Evolutionary conservation across 495 filamentous ascomycete species (phyloP), one percentile per base, ranked within the genome.

Genomic region (Aspergillus avenaceus): DNA sequence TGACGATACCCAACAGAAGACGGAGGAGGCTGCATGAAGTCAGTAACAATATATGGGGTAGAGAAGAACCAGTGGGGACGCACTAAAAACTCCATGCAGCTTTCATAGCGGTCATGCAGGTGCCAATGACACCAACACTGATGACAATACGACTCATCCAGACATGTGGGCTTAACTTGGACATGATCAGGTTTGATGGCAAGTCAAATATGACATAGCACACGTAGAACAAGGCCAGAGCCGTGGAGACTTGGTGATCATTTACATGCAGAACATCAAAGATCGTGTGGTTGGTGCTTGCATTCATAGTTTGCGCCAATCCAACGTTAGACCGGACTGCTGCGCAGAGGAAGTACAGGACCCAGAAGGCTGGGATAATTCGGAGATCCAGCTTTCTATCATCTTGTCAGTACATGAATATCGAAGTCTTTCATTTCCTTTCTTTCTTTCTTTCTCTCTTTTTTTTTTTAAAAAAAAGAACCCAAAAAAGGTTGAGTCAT

Each of bases 81-180:
- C 73, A 87, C 84, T 92, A 92, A 63, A 93, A 80, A 64, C 88
- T 91, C 87, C 88, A 91, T 26, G 84, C 86, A 41, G 82, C 80
- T 61, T 82, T 82, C 65, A 95, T 87, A 7, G 85, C 86, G 3
- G 88, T 78, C 72, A 95, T 87, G 54, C 88, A 93, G 43, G 78
- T 77, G 1, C 90, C 91, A 41, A 93, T 86, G 32, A 95, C 67
- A 6, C 91, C 90, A 13, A 95, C 90, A 29, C 88, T 87, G 41
- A 93, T 77, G 36, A 95, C 90, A 60, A 96, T 95, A 44, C 91
- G 79, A 49, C 87, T 86, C 90, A 96, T 92, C 90, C 91, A 96
- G 5, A 90, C 82, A 44, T 88, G 85, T 1, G 91, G 91, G 52
- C 87, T 88, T 3, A 96, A 71, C 32, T 77, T 80, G 42, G 85